Evolutionary conservation across 2,329 filamentous ascomycete genomes (phyloP), one percentile per base, ranked within the genome.

Genomic region (Endoconidiophora laricicola): DNA sequence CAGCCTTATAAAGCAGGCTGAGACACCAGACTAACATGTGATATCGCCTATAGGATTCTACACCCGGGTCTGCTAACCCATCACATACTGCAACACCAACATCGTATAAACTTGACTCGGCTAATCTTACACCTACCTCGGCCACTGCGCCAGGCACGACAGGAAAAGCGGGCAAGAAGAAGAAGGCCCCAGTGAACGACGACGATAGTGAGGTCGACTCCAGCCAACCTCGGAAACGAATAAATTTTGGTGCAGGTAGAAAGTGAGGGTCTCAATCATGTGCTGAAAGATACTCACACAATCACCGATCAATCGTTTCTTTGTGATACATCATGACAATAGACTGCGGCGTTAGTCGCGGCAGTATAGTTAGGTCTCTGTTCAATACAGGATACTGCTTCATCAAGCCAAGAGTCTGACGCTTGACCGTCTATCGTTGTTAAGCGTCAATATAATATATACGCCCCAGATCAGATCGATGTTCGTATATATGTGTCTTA

Each of bases 181-280:
- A 72, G 56, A 72, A 72, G 60, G 74, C 72, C 58, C 67, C 67
- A 56, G 66, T 65, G 26, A 67, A 63, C 4, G 62, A 61, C 3
- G 62, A 74, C 23, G 77, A 80, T 52, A 79, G 75, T 61, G 76
- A 80, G 50, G 73, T 69, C 22, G 76, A 79, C 48, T 65, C 67
- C 45, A 70, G 72, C 51, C 60, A 65, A 44, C 61, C 61, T 40
- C 78, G 78, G 61, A 71, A 74, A 49, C 66, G 75, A 54, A 77
- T 74, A 2, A 73, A 73, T 57, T 78, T 78, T 59, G 74, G 74
- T 14, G 70, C 72, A 0, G 65, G 66, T 26, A 66, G 73, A 50
- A 77, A 74, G 58, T 72, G 54, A 59, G n/a, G 40, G 6, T 20
- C 14, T 36, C 29, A 12, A 33, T 33, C 29, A 9, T 12, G 29